Evolutionary conservation across 352 stramenopile species (phyloP), one percentile per base, ranked within the genome.

Genomic region (Proteromonas lacertae): DNA sequence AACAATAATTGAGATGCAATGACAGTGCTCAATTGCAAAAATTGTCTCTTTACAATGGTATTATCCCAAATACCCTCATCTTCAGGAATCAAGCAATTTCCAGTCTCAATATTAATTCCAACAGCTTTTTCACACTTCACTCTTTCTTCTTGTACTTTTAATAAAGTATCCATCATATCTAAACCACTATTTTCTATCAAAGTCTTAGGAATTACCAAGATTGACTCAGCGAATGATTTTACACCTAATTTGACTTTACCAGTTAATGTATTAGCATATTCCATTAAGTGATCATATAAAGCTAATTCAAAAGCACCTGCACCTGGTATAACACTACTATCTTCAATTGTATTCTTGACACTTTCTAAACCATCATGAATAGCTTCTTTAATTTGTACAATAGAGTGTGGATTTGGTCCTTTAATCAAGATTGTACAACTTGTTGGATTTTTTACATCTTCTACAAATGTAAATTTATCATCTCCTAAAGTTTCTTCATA

Each of bases 381-480:
- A 5, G 80, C 84, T 60, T 98, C 87, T 61, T 98, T 95, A 43
- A 96, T 91, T 60, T 96, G 83, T 38, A 72, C 73, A 48, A 94
- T 92, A 25, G 80, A 90, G 59, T 94, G 78, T 48, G 80, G 65
- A 58, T 96, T 96, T 26, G 82, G 81, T 17, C 84, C 84, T 59
- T 95, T 91, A 47, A 98, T 72, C 32, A 98, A 57, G 35, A 98
- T 72, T 23, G 87, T 93, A 62, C 83, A 96, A 35, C 67, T 90
- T 52, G 89, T 78, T 24, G 82, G 72, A 47, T 66, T 50, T 46
- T 66, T 51, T 40, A 93, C 89, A 53, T 95, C 84, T 53, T 98
- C 84, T 8, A 96, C 78, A 53, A 98, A 98, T 35, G 83, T 96
- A 60, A 92, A 98, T 48, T 92, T 92, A 48, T 96, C 84, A 46